Base-by-base conservation (phyloP, 805 yeast genomes). In the Metschnikowia drakensbergensis region DNA sequence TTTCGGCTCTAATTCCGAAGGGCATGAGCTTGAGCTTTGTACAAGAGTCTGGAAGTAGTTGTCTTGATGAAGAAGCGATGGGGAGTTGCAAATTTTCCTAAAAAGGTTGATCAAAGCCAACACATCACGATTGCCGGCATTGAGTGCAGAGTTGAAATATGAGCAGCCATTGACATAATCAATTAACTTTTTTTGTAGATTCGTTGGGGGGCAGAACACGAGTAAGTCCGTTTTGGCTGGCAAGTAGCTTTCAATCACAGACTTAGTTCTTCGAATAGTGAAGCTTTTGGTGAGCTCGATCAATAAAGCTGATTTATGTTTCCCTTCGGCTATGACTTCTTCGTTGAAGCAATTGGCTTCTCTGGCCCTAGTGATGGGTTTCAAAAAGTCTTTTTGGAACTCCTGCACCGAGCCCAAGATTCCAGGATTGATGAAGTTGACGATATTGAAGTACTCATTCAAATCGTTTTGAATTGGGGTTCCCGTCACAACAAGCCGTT, bases 401-500 rank as follows among this genome's bases (percentile, higher is more conserved):
- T 69, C 64, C 25, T 77, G 71, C 48, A 78, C 76, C 1, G 73
- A 68, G 0, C 96, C 96, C 26, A 94, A 69, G 1, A 86, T 69
- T 0, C 91, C 92, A 0, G 97, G 97, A 58, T 89, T 90, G 9
- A 89, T 71, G 61, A 92, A 92, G 59, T 89, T 86, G 5, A 85
- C 79, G 58, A 94, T 81, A 7, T 86, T 83, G 65, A 72, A 88
- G 62, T 88, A 92, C 62, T 94, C 99, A 2, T 69, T 69, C 42
- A 94, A 75, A 63, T 94, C 96, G 66, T 94, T 94, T 62, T 94
- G 99, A 32, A 94, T 88, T 0, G 96, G 97, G 0, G 97, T 89
- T 0, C 97, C 99, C 0, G 96, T 81, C 5, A 94, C 68, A 4
- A 92, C 59, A 2, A 92, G 69, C 51, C 84, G 80, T 37, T 74